These are phyloP conservation scores for Spathaspora passalidarum DNA, from an alignment of 805 yeast species.

Conservation along the genomic window DNA sequence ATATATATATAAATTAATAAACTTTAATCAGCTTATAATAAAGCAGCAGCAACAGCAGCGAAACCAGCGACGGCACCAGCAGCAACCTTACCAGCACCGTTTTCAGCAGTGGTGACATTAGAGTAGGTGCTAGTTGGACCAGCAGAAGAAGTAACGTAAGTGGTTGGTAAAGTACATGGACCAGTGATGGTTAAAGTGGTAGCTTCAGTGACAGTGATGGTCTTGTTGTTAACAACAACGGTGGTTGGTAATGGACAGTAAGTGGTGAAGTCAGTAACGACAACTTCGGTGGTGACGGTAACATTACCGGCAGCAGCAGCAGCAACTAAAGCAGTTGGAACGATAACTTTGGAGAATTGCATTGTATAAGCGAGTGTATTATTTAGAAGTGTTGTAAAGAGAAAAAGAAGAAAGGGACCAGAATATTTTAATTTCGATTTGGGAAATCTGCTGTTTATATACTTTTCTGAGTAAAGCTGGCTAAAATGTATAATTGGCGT, in stretches of 20 bases:
- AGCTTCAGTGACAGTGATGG: constrained; percentile 73
- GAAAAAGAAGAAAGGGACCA: neutral
- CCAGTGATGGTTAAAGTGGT: constrained; percentile 84
- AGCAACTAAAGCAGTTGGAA: constrained; percentile 42
- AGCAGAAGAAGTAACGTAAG: constrained; percentile 27
- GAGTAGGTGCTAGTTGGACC: constrained; percentile 19
- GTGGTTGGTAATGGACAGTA: constrained; percentile 80
- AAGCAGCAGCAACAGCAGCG: constrained; percentile 49
- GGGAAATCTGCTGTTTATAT: constrained; percentile 1
- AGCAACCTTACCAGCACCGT: constrained; percentile 43
- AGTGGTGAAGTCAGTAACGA: constrained; percentile 67
- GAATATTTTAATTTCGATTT: neutral
- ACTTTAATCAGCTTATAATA: constrained; percentile 30
- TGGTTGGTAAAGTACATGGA: constrained; percentile 73
- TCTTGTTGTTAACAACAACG: constrained; percentile 59
- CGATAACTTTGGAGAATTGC: constrained; percentile 36
- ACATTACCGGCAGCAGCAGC: constrained; percentile 44
- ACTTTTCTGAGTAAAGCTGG: neutral
- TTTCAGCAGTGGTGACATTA: constrained; percentile 24
- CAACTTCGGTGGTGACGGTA: constrained; percentile 49
- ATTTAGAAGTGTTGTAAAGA: neutral
- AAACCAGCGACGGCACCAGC: constrained; percentile 51
- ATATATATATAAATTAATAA: no score
- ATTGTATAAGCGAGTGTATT: constrained; percentile 13
- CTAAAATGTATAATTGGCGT: neutral